phyloP scores from a whole-genome alignment of 1,284 basidiomycete genomes.

The Apiotrichum gracile region DNA sequence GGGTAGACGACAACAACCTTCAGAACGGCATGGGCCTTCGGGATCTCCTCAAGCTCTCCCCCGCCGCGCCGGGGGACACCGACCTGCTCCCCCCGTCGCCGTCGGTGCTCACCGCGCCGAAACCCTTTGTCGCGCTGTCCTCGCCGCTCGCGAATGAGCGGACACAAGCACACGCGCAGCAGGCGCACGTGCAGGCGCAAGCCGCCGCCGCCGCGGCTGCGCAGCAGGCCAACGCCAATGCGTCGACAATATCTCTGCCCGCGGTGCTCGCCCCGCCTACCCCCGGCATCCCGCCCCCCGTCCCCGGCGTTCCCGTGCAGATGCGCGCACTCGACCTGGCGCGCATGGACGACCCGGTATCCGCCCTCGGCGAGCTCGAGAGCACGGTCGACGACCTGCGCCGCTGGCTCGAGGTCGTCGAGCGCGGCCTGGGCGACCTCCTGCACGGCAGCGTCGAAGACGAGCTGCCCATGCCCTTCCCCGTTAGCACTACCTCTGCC shows the following conservation, averaged over 20 bases:
- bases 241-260: neutral
- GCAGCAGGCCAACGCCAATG: neutral
- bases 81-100: constrained; percentile 75
- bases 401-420: constrained; percentile 72
- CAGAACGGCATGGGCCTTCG: constrained; percentile 28
- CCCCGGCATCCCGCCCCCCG: constrained; percentile 1
- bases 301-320: constrained; percentile 2
- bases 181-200: neutral
- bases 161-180: neutral
- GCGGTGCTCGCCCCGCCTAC: constrained; percentile 1
- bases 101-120: constrained; percentile 47
- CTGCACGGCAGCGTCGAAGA: constrained; percentile 40
- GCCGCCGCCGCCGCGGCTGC: neutral
- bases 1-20: constrained; percentile 24
- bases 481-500: neutral
- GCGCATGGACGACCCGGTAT: constrained; percentile 2
- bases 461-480: neutral
- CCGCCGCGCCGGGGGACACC: constrained; percentile 33
- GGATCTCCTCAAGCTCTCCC: constrained; percentile 43
- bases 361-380: constrained; percentile 61
- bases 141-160: constrained; percentile 50
- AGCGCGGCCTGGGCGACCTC: constrained; percentile 61
- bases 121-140: constrained; percentile 48
- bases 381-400: constrained; percentile 71
- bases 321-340: constrained; percentile 11